A percentile compares a stretch with the other conserved stretches of the same genome.
phyloP scores from a whole-genome alignment of 129 eudicot genomes.

The Arctium minus region DNA sequence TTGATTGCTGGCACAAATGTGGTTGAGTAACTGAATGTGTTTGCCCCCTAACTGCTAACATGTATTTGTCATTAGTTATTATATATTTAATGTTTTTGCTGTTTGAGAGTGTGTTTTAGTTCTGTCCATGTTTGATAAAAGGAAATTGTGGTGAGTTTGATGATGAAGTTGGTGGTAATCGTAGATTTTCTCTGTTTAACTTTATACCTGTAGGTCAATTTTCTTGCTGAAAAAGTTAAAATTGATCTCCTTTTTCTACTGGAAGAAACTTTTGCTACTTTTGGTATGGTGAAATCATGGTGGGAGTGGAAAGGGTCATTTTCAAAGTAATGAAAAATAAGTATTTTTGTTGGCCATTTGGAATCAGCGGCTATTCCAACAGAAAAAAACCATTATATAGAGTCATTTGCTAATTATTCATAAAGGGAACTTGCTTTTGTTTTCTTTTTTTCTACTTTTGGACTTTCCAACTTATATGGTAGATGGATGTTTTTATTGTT shows the following conservation, averaged over 20 bases:
- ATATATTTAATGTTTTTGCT: neutral
- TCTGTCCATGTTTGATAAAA: neutral
- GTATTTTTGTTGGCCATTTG: neutral
- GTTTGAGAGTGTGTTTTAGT: neutral
- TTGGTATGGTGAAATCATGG: neutral
- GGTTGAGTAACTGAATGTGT: neutral
- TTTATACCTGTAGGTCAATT: neutral
- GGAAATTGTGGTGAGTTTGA: neutral
- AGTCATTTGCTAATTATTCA: neutral
- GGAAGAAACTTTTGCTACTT: neutral
- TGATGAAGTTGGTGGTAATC: neutral
- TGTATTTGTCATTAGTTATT: neutral
- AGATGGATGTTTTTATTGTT: neutral
- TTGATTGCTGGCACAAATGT: neutral
- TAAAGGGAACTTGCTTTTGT: neutral
- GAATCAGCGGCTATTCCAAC: neutral
- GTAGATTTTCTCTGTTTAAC: neutral
- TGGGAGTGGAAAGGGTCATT: neutral
- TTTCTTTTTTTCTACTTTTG: neutral
- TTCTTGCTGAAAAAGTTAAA: neutral
- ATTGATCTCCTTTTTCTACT: neutral
- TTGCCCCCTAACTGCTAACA: neutral
- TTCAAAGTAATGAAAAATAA: neutral
- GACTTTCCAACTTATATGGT: neutral
- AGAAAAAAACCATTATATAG: neutral